Conservation (phyloP, 2,329 filamentous ascomycete genomes). For the Moelleriella libera region DNA sequence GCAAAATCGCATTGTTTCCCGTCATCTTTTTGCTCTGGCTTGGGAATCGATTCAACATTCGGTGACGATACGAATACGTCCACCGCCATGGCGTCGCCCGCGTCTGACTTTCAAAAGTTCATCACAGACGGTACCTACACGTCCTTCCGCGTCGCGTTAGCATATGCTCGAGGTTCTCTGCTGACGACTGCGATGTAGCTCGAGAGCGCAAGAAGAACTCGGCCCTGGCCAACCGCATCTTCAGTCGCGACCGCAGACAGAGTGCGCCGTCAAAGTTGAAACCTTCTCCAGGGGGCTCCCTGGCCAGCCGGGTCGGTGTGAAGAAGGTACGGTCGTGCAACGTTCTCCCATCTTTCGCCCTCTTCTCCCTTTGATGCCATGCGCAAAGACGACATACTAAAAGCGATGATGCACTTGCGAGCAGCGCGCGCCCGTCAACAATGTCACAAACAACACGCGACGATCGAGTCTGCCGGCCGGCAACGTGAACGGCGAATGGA, state of each 20-base stretch:
- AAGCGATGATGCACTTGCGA: slow-evolving; percentile 4
- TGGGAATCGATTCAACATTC: no score
- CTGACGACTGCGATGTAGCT: slow-evolving; percentile 19
- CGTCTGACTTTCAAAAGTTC: slow-evolving; percentile 39
- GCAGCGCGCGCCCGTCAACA: slow-evolving; percentile 14
- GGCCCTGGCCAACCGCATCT: slow-evolving; percentile 57
- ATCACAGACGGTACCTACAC: slow-evolving; percentile 32
- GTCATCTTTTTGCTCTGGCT: no score
- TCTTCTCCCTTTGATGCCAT: not conserved
- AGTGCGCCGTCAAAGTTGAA: slow-evolving; percentile 39
- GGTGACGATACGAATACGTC: no score
- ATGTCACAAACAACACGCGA: slow-evolving; percentile 6
- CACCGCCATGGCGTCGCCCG: slow-evolving; percentile 24
- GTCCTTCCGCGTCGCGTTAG: not conserved
- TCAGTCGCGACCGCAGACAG: slow-evolving; percentile 44
- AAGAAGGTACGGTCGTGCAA: slow-evolving; percentile 41
- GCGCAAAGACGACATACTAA: no score
- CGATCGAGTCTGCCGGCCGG: slow-evolving; percentile 26
- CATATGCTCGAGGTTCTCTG: no score
- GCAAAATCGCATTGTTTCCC: no score
- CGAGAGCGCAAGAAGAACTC: slow-evolving; percentile 61
- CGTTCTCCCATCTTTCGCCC: not conserved
- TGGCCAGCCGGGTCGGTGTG: slow-evolving; percentile 60
- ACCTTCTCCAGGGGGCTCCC: slow-evolving; percentile 33
- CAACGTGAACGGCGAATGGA: slow-evolving; percentile 55